phyloP scores from a whole-genome alignment of 805 yeast genomes.

The Metschnikowia vanudenii region DNA sequence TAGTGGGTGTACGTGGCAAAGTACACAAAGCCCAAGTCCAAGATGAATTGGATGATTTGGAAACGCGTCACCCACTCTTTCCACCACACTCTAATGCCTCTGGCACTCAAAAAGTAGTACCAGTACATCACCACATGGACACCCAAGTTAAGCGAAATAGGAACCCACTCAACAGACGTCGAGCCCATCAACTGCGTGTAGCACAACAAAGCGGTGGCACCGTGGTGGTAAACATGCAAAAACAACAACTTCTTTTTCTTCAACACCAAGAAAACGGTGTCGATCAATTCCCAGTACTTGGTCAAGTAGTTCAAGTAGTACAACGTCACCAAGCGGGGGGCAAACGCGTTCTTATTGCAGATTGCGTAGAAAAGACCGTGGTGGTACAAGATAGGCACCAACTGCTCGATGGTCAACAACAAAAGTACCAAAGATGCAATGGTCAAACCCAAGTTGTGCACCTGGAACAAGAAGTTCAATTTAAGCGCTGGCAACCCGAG shows the following conservation, averaged over 20 bases:
- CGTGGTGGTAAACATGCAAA: conserved; percentile 95
- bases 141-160: conserved; percentile 80
- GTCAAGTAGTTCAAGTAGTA: conserved; percentile 91
- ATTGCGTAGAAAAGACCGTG: conserved; percentile 84
- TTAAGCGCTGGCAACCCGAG: conserved; percentile 62
- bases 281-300: conserved; percentile 84
- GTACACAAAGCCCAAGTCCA: conserved; percentile 88
- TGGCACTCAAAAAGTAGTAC: conserved; percentile 90
- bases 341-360: conserved; percentile 76
- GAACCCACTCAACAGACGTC: conserved; percentile 94
- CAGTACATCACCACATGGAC: conserved; percentile 98
- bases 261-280: conserved; percentile 87
- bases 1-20: conserved; percentile 92
- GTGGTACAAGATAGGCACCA: conserved; percentile 68
- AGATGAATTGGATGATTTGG: conserved; percentile 89
- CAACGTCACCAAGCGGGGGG: conserved; percentile 75
- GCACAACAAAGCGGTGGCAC: conserved; percentile 94
- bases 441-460: conserved; percentile 81
- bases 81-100: conserved; percentile 98
- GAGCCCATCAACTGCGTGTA: conserved; percentile 88
- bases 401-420: conserved; percentile 75
- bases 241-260: conserved; percentile 90
- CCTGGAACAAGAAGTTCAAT: conserved; percentile 73
- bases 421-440: conserved; percentile 63
- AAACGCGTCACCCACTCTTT: conserved; percentile 97